A percentile compares a stretch with the other conserved stretches of the same genome.
Conservation (phyloP, 768 basidiomycete genomes). For the Mycena galopus region DNA sequence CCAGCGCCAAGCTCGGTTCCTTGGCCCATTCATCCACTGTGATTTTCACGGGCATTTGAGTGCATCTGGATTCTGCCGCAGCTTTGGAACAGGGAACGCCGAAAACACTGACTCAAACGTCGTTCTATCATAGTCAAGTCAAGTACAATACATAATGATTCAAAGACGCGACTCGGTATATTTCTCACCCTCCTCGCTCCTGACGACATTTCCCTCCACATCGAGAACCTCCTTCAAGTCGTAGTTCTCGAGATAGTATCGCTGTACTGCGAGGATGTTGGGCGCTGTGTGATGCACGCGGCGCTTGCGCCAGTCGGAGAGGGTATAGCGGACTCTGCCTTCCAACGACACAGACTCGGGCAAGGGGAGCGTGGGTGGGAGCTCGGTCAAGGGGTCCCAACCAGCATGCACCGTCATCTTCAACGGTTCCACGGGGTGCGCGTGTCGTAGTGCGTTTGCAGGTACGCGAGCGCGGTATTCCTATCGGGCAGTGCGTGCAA, state of each 20-base stretch:
- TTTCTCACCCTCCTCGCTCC: background rate
- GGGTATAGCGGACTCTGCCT: background rate
- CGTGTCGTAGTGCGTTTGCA: constrained; percentile 1
- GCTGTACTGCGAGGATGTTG: background rate
- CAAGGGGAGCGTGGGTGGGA: background rate
- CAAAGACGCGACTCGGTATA: no score
- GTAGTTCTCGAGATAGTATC: background rate
- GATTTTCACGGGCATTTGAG: no score
- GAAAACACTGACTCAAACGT: no score
- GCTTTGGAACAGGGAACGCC: no score
- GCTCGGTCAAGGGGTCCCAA: background rate
- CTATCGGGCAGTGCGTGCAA: constrained; percentile 4
- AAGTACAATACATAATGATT: no score
- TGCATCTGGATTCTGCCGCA: no score
- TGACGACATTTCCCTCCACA: background rate
- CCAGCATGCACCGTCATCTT: background rate
- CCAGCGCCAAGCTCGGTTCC: no score
- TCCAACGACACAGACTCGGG: no score
- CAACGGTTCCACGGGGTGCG: background rate
- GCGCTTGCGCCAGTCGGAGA: background rate
- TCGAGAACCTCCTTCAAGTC: background rate
- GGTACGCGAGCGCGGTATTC: constrained; percentile 3
- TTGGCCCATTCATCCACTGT: no score
- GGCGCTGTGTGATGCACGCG: no score
- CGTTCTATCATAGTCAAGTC: no score